These are phyloP conservation scores for Mucor racemosus DNA, from an alignment of 371 early-diverging fungal genomes.

Conservation along the genomic window DNA sequence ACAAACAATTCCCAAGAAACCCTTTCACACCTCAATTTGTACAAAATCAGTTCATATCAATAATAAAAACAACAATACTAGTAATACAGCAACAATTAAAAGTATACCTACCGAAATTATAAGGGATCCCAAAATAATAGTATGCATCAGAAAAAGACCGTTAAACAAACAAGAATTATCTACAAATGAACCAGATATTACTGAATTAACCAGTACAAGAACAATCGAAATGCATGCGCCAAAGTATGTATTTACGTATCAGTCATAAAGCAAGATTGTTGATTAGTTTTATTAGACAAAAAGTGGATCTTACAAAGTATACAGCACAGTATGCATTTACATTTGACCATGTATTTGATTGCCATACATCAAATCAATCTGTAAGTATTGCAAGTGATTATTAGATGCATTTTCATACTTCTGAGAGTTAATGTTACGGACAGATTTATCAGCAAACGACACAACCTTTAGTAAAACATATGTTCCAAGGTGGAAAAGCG, in stretches of 20 bases:
- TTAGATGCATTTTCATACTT: background rate
- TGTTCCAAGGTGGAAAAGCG: slow-evolving; percentile 67
- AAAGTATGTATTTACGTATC: background rate
- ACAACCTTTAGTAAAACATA: background rate
- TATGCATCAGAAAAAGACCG: slow-evolving; percentile 96
- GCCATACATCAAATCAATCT: slow-evolving; percentile 72
- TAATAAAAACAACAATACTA: background rate
- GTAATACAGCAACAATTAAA: background rate
- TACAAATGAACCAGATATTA: slow-evolving; percentile 81
- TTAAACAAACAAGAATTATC: slow-evolving; percentile 81
- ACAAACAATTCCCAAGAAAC: background rate
- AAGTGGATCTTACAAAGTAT: slow-evolving; percentile 94
- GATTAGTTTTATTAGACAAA: slow-evolving; percentile 53
- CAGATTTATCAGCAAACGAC: slow-evolving; percentile 36
- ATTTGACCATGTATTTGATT: slow-evolving; percentile 97
- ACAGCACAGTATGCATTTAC: slow-evolving; percentile 93
- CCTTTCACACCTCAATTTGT: background rate
- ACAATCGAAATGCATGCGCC: slow-evolving; percentile 87
- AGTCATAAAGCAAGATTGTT: background rate
- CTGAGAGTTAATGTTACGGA: slow-evolving; percentile 45
- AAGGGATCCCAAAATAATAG: slow-evolving; percentile 69
- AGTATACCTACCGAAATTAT: background rate
- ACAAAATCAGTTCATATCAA: background rate
- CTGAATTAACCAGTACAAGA: slow-evolving; percentile 64
- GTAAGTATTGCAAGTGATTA: background rate